Base-by-base conservation (phyloP, 2,329 filamentous ascomycete species). In the Verticillium zaregamsianum region DNA sequence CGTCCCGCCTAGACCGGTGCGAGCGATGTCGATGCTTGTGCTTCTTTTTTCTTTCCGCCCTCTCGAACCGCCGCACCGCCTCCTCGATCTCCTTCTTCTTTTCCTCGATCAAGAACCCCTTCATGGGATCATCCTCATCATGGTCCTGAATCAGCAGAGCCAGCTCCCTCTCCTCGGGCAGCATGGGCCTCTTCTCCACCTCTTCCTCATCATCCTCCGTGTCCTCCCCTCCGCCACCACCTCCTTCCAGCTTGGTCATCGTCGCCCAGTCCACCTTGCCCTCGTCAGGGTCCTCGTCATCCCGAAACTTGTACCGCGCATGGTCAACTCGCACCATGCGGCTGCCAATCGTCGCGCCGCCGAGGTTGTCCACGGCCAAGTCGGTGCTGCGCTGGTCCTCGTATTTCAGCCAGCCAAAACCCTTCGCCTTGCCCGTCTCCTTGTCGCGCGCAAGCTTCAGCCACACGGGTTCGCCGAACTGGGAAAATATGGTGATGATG, bases 81-180 rank as follows among this genome's bases (percentile, higher is more conserved):
- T 85, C 84, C 60, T 90, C 87, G 14, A 97, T 85, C 73, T 97
- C 92, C 72, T 92, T 92, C 76, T 91, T 93, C 83, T 98, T 97
- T 76, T 96, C 90, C 66, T 94, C 86, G 59, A 97, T 87, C 66
- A 98, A 73, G 69, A 91, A 97, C 40, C 86, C 87, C 76, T 97
- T 97, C 95, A 99, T 99, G 0, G 95, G 95, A 73, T 99, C 95
- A 64, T 98, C 94, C 28, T 97, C 93, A 66, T 98, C 95, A 66
- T 96, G 90, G 17, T 94, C 88, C 60, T 85, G 79, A 59, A 96
- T 86, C 61, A 98, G 74, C 55, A 87, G 83, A 58, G 86, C 86
- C 58, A 98, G 77, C 72, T 98, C 93, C 61, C 81, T 79, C 77
- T 98, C 93, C 71, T 97, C 93, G 64, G 87, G 90, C 12, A 97